Conservation (phyloP, 176 grass and related monocot genomes). For the Dendrocalamus sinicus region DNA sequence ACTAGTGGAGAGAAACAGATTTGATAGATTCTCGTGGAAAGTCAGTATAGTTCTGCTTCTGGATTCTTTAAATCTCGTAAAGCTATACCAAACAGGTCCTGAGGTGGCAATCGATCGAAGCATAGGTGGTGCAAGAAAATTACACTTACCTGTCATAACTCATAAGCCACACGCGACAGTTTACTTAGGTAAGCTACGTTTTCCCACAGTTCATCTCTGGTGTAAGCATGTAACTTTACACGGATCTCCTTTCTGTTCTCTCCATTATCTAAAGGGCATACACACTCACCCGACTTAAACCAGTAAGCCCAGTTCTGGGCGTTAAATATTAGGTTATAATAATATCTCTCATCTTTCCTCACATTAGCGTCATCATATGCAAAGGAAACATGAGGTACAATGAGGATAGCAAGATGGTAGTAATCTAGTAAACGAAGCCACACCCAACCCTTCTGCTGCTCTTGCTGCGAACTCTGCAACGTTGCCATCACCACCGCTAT, state of each 20-base stretch:
- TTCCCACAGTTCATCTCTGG: no score
- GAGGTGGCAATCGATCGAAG: no score
- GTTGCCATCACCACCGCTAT: background rate
- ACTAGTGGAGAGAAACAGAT: no score
- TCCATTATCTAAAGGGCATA: background rate
- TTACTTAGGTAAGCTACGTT: no score
- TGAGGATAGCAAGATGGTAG: slow-evolving; percentile 32
- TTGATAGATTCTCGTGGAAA: no score
- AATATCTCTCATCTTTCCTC: slow-evolving; percentile 16
- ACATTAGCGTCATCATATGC: slow-evolving; percentile 40
- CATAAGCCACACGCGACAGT: no score
- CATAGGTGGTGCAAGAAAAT: no score
- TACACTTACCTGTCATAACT: no score
- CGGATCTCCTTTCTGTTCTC: slow-evolving; percentile 13
- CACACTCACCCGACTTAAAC: background rate
- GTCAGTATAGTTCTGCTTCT: no score
- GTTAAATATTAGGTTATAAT: slow-evolving; percentile 11
- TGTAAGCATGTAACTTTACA: no score
- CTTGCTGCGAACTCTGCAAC: slow-evolving; percentile 10
- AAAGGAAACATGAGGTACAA: slow-evolving; percentile 39
- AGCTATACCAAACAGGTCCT: no score
- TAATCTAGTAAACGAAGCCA: slow-evolving; percentile 4
- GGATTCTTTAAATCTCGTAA: no score
- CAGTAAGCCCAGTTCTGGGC: background rate
- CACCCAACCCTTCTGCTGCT: slow-evolving; percentile 27